Evolutionary conservation across 208 protist species (phyloP), one percentile per base, ranked within the genome.

Genomic region (Leishmania mexicana): DNA sequence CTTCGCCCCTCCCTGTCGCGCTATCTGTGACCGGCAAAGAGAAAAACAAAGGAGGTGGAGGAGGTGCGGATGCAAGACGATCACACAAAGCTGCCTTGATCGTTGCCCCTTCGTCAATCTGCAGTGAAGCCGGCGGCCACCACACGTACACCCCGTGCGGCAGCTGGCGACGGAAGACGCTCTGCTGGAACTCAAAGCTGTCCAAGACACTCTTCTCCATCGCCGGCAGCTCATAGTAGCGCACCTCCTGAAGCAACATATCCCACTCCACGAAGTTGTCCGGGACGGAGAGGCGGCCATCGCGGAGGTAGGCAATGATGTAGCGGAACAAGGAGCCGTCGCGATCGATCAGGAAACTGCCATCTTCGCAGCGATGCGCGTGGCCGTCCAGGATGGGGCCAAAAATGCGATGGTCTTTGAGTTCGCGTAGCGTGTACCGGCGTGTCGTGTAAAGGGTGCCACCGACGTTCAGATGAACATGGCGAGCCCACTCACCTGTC

Each of bases 251-350:
- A 47, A 92, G 86, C 19, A 96, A 84, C 75, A 88, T 81, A 57
- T 92, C 88, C 93, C 91, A 96, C 72, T 96, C 91, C 49, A 79
- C 64, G 80, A 95, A 96, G 74, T 62, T 51, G 24, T 92, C 85
- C 11, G 90, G 90, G 28, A 96, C 72, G 35, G 75, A 60, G 15
- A 96, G 85, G n/a, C 47, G 76, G 35, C 87, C 87, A 57, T 71
- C 80, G 47, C 91, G 93, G 72, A 94, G 76, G 82, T 87, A 95
- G 76, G 89, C 92, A 35, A 96, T 68, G 38, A 95, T 76, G 79
- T 88, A 87, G 47, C 93, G 93, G 75, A 96, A 96, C 21, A 90
- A 65, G 35, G 83, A 53, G 4, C 88, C 87, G 73, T 96, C 93
- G 54, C 90, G 83, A 70, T 96, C 93, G 79, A 96, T 84, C n/a